Conservation (phyloP, 1,284 basidiomycete species). For the Malassezia cuniculi region DNA sequence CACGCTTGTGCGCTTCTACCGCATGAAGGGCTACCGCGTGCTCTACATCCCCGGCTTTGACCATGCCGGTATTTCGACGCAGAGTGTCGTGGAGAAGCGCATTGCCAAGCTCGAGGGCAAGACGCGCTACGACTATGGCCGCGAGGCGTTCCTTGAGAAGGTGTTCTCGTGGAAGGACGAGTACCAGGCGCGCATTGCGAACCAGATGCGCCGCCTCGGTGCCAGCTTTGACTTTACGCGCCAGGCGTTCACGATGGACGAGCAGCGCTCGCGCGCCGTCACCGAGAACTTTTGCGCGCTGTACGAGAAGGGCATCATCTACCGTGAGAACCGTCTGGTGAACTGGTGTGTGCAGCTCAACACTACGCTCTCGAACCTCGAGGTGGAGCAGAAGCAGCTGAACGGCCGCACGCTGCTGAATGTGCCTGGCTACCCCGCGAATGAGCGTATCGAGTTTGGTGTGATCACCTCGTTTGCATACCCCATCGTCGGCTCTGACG, state of each 20-base stretch:
- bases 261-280: constrained; percentile 58
- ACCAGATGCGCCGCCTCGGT: constrained; percentile 76
- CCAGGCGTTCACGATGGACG: constrained; percentile 89
- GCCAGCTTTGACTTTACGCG: constrained; percentile 89
- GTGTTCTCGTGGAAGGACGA: constrained; percentile 97
- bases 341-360: constrained; percentile 97
- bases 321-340: constrained; percentile 90
- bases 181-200: constrained; percentile 80
- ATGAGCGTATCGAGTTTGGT: constrained; percentile 94
- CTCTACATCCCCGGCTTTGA: constrained; percentile 91
- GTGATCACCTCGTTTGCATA: constrained; percentile 93
- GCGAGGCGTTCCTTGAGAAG: constrained; percentile 78
- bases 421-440: constrained; percentile 84
- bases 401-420: constrained; percentile 72
- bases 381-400: constrained; percentile 92
- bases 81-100: constrained; percentile 91
- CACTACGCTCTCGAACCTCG: constrained; percentile 90
- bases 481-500: constrained; percentile 71
- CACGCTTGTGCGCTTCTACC: constrained; percentile 46
- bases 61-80: constrained; percentile 96
- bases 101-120: constrained; percentile 70
- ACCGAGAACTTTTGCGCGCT: constrained; percentile 80
- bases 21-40: constrained; percentile 81
- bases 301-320: constrained; percentile 84
- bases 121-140: constrained; percentile 82